Conservation (phyloP, 176 grass and related monocot species). For the Phoenix dactylifera region DNA sequence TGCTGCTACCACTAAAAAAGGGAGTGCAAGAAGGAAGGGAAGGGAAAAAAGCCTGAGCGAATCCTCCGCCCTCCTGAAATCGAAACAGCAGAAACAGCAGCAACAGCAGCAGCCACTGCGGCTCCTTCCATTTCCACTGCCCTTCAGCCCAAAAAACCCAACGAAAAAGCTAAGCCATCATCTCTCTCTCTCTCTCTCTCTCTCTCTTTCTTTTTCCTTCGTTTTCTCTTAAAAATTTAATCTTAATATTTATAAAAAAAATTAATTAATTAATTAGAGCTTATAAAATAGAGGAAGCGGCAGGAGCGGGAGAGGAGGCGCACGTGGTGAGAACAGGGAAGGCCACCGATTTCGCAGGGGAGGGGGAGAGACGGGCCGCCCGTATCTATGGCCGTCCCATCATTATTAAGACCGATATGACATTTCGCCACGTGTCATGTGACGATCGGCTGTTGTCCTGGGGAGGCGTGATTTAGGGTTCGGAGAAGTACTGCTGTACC, state of each 20-base stretch:
- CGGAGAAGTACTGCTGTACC: too few relatives aligned
- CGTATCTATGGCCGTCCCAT: constrained; percentile 52
- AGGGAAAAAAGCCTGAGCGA: background rate
- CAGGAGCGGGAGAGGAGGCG: too few relatives aligned
- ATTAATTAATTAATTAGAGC: too few relatives aligned
- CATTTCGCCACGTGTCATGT: constrained; percentile 25
- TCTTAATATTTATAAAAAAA: too few relatives aligned
- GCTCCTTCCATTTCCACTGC: constrained; percentile 1
- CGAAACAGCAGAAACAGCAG: background rate
- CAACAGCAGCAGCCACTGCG: background rate
- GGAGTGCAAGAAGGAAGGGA: background rate
- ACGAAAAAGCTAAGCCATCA: too few relatives aligned
- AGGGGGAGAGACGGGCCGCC: constrained; percentile 1
- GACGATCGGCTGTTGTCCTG: too few relatives aligned
- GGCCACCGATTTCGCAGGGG: constrained; percentile 9
- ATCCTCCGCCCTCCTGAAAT: background rate
- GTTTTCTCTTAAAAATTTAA: too few relatives aligned
- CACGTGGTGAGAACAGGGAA: too few relatives aligned
- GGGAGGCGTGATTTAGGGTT: too few relatives aligned
- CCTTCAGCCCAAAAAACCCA: background rate
- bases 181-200: too few relatives aligned
- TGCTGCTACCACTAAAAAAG: background rate
- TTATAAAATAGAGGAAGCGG: too few relatives aligned
- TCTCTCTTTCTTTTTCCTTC: too few relatives aligned
- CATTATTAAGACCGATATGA: constrained; percentile 30